Base-by-base conservation (phyloP, 1,139 yeast genomes). In the Spencermartinsiella ligniputridi region DNA sequence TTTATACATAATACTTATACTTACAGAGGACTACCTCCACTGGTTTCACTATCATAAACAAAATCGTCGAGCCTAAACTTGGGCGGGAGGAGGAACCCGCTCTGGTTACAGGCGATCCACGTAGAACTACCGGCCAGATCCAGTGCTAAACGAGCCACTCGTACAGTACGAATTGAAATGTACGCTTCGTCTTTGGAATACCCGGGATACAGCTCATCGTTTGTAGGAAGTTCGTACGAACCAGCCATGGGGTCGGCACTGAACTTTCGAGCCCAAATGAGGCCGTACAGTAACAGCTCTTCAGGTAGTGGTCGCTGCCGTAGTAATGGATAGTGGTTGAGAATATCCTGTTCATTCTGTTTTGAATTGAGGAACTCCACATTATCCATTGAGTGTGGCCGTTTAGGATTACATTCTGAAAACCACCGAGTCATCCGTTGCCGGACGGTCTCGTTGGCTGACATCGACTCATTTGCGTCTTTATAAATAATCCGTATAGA, bases 261-360 rank as follows among this genome's bases (percentile, higher is more conserved):
- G 15, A 27, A 27, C 32, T 42, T 46, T 21, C 38, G 42, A 30
- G 49, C 45, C 54, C 55, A 53, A 2, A 44, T 44, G 21, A 51
- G 43, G 19, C 56, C 56, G 15, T 46, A 38, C 11, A 53, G 37
- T 22, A 50, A 42, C 30, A 45, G 43, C 25, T 52, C 55, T 37
- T 52, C 56, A 3, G 55, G 56, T 6, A 53, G 29, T 3, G 56
- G 57, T 13, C 56, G 44, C 40, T 52, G 51, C n/a, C 53, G 43
- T 1, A 47, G 35, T 18, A 45, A 37, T 17, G 55, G 55, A 11
- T 41, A 46, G 21, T 42, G 50, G 12, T 44, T 46, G 5, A 52
- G 30, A 19, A 42, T 46, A 22, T 53, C 52, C 11, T 47, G 42
- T 35, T 54, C 52, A 1, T 50, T 52, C 24, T 45, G 41, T 16